Base-by-base conservation (phyloP, 164 flowering plant species). In the Brasenia schreberi region DNA sequence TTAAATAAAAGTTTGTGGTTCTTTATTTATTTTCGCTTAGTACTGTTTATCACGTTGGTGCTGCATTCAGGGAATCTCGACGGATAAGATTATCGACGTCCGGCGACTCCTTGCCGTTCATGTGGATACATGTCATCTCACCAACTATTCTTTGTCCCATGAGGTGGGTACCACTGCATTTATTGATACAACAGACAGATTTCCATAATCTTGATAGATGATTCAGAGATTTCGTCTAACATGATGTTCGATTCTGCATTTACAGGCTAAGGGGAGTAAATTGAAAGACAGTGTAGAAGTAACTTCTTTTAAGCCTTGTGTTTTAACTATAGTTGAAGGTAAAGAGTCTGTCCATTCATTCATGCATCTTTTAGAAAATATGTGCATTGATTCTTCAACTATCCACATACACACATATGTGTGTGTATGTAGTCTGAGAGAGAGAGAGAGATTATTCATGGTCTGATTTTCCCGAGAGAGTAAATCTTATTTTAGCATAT, bases 1-100 rank as follows among this genome's bases (percentile, higher is more conserved):
- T 17, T 64, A 6, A 6, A 7, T 69, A 27, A 61, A 18, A 19
- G 56, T n/a, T 10, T 11, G 12, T 18, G 9, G 33, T 61, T n/a
- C 10, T 18, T n/a, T 61, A 7, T 61, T 61, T 61, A 7, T 11
- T 61, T 61, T 61, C 33, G 12, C 9, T 18, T 61, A 9, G 27
- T 61, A 18, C 6, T 23, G 63, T 0, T 18, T 18, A 18, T 9
- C 16, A 9, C 9, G 56, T 33, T 33, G 39, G 39, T 33, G 39
- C 39, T 33, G 39, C 39, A 49, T 49, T 5, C 68, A 94, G 98
- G 98, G 98, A 18, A 94, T 94, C 69, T 90, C 98, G 44, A 94
- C 97, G 62, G 98, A 94, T 67, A 90, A 80, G 83, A 86, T 94
- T 68, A 77, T 94, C 9, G 98, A 91, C 81, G 90, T 87, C 43